A percentile compares a stretch with the other conserved stretches of the same genome.
Conservation (phyloP, 2,329 filamentous ascomycete genomes). For the Cercospora nicotianae region DNA sequence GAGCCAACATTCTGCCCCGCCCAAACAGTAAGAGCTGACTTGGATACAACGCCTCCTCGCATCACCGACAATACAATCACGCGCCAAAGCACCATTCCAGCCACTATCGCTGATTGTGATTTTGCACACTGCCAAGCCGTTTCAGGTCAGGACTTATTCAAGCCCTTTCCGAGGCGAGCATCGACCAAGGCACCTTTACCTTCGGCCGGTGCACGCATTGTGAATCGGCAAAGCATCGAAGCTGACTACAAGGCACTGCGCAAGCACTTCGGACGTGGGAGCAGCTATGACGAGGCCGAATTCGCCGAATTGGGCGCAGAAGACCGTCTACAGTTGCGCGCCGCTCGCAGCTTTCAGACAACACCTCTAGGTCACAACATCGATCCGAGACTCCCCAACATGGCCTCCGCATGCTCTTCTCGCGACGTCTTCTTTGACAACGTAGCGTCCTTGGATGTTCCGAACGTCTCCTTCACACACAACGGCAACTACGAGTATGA, state of each 20-base stretch:
- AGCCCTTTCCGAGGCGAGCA: slow-evolving; percentile 1
- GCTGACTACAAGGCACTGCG: slow-evolving; percentile 14
- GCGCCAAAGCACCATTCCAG: not conserved
- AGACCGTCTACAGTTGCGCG: slow-evolving; percentile 1
- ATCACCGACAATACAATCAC: slow-evolving; percentile 28
- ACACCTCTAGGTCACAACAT: slow-evolving; percentile 8
- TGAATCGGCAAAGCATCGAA: slow-evolving; percentile 18
- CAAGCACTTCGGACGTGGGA: slow-evolving; percentile 10
- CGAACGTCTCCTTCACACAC: not conserved
- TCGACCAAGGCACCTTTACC: not conserved
- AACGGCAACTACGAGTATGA: not conserved
- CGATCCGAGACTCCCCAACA: not conserved
- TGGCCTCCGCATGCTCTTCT: not conserved
- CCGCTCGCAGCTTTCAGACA: not conserved
- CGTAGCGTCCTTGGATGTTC: not conserved
- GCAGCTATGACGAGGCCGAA: slow-evolving; percentile 1
- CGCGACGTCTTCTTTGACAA: not conserved
- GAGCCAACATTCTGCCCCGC: not conserved
- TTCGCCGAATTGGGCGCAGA: not conserved
- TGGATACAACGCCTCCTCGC: slow-evolving; percentile 20
- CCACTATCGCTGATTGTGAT: not conserved
- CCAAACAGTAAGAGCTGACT: not conserved
- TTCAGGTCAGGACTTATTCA: not conserved
- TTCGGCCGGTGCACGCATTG: slow-evolving; percentile 31
- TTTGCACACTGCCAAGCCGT: not conserved